A percentile compares a stretch with the other conserved stretches of the same genome.
phyloP scores from a whole-genome alignment of 2,329 filamentous ascomycete genomes.

The Neonectria faginata region DNA sequence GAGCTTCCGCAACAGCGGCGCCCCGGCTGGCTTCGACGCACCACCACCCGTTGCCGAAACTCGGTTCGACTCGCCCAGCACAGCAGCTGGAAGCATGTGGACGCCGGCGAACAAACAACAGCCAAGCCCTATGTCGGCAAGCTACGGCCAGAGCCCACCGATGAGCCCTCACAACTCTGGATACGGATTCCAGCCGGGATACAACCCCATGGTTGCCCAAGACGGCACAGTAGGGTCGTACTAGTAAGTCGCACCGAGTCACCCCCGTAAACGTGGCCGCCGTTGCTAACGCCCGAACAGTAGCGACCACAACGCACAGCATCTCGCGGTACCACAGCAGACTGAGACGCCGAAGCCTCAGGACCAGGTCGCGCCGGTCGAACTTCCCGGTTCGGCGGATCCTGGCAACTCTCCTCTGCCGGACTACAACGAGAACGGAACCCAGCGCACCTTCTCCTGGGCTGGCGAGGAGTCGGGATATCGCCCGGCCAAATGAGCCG shows the following conservation, averaged over 20 bases:
- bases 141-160: conserved; percentile 47
- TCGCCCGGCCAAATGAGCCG: conserved; percentile 37
- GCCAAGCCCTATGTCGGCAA: conserved; percentile 42
- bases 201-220: conserved; percentile 33
- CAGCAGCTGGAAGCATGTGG: conserved; percentile 34
- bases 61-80: conserved; percentile 36
- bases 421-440: conserved; percentile 40
- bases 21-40: conserved; percentile 8
- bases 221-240: conserved; percentile 42
- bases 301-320: conserved; percentile 34
- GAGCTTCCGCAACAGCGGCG: conserved; percentile 36
- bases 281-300: conserved; percentile 18
- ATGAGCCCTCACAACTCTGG: conserved; percentile 50
- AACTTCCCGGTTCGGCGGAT: conserved; percentile 50
- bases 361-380: conserved; percentile 43
- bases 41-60: conserved; percentile 33
- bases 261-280: neutral
- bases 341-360: conserved; percentile 36
- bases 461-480: conserved; percentile 45
- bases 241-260: conserved; percentile 42
- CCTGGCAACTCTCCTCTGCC: conserved; percentile 52
- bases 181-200: conserved; percentile 36
- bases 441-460: conserved; percentile 47
- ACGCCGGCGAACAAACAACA: conserved; percentile 36
- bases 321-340: conserved; percentile 32